phyloP scores from a whole-genome alignment of 805 yeast species.

The Zygosaccharomyces rouxii region DNA sequence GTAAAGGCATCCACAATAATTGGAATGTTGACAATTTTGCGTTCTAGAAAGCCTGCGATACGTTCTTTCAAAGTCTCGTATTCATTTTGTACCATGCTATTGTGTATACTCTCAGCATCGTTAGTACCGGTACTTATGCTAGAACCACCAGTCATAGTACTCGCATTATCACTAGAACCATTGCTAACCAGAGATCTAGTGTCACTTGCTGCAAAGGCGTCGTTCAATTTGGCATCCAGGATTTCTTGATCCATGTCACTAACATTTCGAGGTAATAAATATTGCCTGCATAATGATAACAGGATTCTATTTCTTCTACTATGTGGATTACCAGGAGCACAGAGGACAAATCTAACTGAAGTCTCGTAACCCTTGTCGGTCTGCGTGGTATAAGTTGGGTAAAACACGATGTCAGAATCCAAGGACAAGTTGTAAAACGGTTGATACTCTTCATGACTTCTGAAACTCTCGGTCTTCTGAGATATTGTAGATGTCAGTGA shows the following conservation, averaged over 20 bases:
- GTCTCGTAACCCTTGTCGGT: slow-evolving; percentile 42
- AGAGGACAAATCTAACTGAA: slow-evolving; percentile 67
- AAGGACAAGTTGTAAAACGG: slow-evolving; percentile 40
- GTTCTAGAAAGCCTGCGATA: slow-evolving; percentile 64
- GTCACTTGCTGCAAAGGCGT: slow-evolving; percentile 4
- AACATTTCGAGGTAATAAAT: slow-evolving; percentile 16
- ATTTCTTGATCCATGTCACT: slow-evolving; percentile 6
- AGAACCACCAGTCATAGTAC: neutral
- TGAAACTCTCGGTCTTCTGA: slow-evolving; percentile 45
- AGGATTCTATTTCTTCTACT: slow-evolving; percentile 68
- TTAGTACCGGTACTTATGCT: neutral
- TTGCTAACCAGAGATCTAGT: slow-evolving; percentile 14
- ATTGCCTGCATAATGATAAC: slow-evolving; percentile 62
- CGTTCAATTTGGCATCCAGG: slow-evolving; percentile 8
- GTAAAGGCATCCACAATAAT: slow-evolving; percentile 55
- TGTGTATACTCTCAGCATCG: neutral
- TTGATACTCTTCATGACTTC: slow-evolving; percentile 17
- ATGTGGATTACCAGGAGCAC: slow-evolving; percentile 58
- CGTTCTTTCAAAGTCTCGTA: slow-evolving; percentile 53
- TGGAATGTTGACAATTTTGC: slow-evolving; percentile 56
- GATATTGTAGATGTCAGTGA: slow-evolving; percentile 44
- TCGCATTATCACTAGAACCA: slow-evolving; percentile 6
- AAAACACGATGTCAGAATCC: slow-evolving; percentile 57
- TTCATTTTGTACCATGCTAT: slow-evolving; percentile 33
- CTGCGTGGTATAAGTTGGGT: slow-evolving; percentile 51